Conservation (phyloP, 108 stramenopile genomes). For the Epipyxis sp. region DNA sequence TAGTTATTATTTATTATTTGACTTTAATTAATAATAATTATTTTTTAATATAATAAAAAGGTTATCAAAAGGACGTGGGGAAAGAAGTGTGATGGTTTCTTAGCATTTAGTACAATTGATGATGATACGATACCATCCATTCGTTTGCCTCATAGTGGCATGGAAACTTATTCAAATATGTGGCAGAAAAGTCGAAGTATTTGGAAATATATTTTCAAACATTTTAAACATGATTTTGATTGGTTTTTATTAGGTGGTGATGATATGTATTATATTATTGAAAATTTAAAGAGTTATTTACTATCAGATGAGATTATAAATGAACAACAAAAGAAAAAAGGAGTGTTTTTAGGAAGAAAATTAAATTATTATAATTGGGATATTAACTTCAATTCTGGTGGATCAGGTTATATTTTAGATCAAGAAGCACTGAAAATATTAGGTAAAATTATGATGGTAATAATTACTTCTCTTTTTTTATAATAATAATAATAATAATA, state of each 20-base stretch:
- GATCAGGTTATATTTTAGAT: conserved; percentile 88
- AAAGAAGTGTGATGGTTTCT: conserved; percentile 82
- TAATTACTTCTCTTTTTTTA: too few relatives aligned
- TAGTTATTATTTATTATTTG: too few relatives aligned
- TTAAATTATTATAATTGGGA: conserved; percentile 64
- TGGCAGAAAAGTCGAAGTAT: conserved; percentile 94
- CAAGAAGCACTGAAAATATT: conserved; percentile 74
- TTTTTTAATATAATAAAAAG: too few relatives aligned
- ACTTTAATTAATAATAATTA: not conserved
- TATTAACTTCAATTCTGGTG: conserved; percentile 79
- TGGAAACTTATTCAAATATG: conserved; percentile 92
- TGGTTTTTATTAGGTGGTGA: conserved; percentile 87
- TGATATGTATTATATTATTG: conserved; percentile 78
- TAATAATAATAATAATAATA: too few relatives aligned
- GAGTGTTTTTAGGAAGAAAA: conserved; percentile 65
- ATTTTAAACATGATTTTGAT: conserved; percentile 78
- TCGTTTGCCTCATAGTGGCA: conserved; percentile 82
- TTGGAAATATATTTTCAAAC: conserved; percentile 73
- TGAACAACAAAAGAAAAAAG: not conserved
- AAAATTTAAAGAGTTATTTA: conserved; percentile 74
- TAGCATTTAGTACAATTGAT: conserved; percentile 76
- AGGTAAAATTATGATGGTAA: too few relatives aligned
- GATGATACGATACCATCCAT: conserved; percentile 70
- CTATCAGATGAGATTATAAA: conserved; percentile 58
- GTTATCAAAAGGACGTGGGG: conserved; percentile 60